phyloP scores from a whole-genome alignment of 2,329 filamentous ascomycete species.

The Acephala macrosclerotiorum region DNA sequence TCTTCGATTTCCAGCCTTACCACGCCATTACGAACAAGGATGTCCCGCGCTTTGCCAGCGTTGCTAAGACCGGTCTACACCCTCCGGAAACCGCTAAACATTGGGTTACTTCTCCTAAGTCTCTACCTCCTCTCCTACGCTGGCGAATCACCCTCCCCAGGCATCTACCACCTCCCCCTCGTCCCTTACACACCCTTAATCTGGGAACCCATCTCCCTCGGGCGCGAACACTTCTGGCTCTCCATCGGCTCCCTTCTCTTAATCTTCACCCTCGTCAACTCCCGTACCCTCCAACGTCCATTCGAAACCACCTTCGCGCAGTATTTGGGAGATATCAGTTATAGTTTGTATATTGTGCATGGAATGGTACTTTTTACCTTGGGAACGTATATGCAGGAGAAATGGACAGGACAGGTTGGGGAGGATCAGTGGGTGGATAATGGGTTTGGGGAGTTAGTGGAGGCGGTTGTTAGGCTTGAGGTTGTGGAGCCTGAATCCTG shows the following conservation, averaged over 20 bases:
- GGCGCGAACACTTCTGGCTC: constrained; percentile 22
- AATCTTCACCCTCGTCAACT: constrained; percentile 34
- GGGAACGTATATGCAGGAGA: constrained; percentile 8
- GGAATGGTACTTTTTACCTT: constrained; percentile 15
- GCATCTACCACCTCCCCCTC: background rate
- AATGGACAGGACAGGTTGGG: constrained; percentile 11
- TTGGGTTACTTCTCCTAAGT: background rate
- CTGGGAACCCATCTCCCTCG: constrained; percentile 11
- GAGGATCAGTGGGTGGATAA: constrained; percentile 13
- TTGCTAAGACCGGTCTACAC: background rate
- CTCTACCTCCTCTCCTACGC: constrained; percentile 21
- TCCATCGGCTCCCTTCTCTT: constrained; percentile 21
- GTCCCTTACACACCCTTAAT: constrained; percentile 9
- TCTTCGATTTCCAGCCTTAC: background rate
- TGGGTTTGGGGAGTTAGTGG: constrained; percentile 4
- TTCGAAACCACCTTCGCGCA: constrained; percentile 55
- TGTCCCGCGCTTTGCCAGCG: background rate
- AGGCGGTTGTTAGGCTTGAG: constrained; percentile 25
- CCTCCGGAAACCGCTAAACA: background rate
- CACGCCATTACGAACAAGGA: background rate
- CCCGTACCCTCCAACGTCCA: constrained; percentile 46
- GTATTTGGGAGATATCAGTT: constrained; percentile 62
- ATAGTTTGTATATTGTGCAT: constrained; percentile 55
- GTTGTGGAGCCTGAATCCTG: background rate
- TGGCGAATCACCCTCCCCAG: constrained; percentile 17